Evolutionary conservation across 805 yeast genomes (phyloP).

Genomic region (Pichia cabralensis): DNA sequence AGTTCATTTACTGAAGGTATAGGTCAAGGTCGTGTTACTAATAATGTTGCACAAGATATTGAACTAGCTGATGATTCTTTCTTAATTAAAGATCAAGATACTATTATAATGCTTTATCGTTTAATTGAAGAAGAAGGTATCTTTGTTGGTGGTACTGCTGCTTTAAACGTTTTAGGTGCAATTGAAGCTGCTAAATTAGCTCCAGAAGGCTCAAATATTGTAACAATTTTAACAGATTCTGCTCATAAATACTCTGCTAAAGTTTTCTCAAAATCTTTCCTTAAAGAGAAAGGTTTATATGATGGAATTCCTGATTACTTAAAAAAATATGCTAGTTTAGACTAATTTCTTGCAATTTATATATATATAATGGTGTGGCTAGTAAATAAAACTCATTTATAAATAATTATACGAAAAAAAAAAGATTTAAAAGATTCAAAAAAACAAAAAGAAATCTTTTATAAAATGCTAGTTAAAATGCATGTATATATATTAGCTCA

Average conservation of each 20-base stretch:
- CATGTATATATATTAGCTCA: not conserved
- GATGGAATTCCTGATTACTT: constrained; percentile 61
- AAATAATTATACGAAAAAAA: not conserved
- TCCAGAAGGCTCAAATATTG: constrained; percentile 75
- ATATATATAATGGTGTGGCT: not conserved
- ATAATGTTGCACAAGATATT: constrained; percentile 65
- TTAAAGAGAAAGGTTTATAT: constrained; percentile 56
- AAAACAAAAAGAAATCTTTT: not conserved
- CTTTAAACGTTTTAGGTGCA: constrained; percentile 87
- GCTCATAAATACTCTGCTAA: constrained; percentile 85
- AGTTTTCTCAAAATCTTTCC: constrained; percentile 70
- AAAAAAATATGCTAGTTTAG: constrained; percentile 53
- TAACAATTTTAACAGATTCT: constrained; percentile 81
- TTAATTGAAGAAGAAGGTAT: constrained; percentile 84
- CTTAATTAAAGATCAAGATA: constrained; percentile 65
- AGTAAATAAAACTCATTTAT: not conserved
- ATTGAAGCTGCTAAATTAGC: constrained; percentile 59
- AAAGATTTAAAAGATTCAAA: not conserved
- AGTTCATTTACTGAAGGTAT: constrained; percentile 91
- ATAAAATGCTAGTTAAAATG: not conserved
- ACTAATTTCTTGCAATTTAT: constrained; percentile 11
- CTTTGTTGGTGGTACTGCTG: constrained; percentile 84
- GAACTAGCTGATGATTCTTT: constrained; percentile 72
- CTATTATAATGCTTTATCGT: constrained; percentile 76
- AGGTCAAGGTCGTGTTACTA: constrained; percentile 91